Percentiles rank a stretch among this genome's conserved stretches.
phyloP scores from a whole-genome alignment of 2,329 filamentous ascomycete genomes.

The Ascosphaera apis region DNA sequence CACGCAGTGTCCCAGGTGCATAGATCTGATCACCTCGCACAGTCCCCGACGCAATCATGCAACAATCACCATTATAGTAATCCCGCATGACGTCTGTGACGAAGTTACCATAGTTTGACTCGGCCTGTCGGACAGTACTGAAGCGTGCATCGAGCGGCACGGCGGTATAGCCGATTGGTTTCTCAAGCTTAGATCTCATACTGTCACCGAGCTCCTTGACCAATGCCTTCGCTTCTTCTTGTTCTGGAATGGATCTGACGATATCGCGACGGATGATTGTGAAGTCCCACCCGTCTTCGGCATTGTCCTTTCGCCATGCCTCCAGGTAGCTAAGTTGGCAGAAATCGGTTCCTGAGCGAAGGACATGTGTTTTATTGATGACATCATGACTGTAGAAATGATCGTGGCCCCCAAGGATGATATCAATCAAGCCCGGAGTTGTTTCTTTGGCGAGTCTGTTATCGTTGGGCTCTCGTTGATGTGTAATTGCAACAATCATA shows the following conservation, averaged over 20 bases:
- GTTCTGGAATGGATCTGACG: conserved; percentile 41
- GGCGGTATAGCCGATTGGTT: conserved; percentile 62
- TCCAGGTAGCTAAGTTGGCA: conserved; percentile 82
- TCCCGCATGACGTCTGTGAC: conserved; percentile 77
- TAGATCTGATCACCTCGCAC: conserved; percentile 80
- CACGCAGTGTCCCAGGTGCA: conserved; percentile 49
- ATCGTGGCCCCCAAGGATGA: conserved; percentile 74
- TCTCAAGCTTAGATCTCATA: conserved; percentile 54
- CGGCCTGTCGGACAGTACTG: conserved; percentile 50
- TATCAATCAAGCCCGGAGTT: conserved; percentile 50
- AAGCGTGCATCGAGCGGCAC: conserved; percentile 70
- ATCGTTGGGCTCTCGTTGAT: conserved; percentile 76
- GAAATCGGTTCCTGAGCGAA: conserved; percentile 80
- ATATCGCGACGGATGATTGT: conserved; percentile 55
- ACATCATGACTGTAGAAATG: conserved; percentile 65
- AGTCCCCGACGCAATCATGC: conserved; percentile 65
- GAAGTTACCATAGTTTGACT: conserved; percentile 78
- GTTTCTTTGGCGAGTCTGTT: conserved; percentile 57
- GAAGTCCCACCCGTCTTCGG: conserved; percentile 45
- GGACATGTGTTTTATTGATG: conserved; percentile 57
- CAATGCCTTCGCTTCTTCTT: conserved; percentile 35
- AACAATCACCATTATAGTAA: conserved; percentile 60
- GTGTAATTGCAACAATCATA: conserved; percentile 59
- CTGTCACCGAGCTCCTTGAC: conserved; percentile 48
- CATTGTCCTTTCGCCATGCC: conserved; percentile 34